These are phyloP conservation scores for Hydrangea macrophylla DNA, from an alignment of 148 eudicot genomes.

Conservation along the genomic window DNA sequence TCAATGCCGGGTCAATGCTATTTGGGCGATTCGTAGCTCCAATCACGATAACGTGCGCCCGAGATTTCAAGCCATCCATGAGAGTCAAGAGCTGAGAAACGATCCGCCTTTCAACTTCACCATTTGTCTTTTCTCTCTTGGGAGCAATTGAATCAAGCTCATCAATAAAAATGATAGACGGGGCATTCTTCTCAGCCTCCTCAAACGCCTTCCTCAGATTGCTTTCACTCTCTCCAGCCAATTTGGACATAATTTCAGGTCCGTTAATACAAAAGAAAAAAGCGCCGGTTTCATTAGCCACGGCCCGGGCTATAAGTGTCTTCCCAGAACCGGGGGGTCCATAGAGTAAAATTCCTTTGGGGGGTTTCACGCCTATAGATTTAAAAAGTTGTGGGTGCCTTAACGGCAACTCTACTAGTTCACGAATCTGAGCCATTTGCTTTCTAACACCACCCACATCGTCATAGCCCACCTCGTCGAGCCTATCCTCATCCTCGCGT, in stretches of 20 bases:
- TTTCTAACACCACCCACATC: constrained; percentile 47
- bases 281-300: constrained; percentile 45
- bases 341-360: constrained; percentile 43
- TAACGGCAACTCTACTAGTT: constrained; percentile 38
- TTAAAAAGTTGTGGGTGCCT: constrained; percentile 45
- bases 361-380: constrained; percentile 45
- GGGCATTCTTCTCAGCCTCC: constrained; percentile 41
- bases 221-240: constrained; percentile 56
- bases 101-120: constrained; percentile 44
- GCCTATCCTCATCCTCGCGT: constrained; percentile 40
- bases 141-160: constrained; percentile 50
- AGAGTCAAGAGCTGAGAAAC: constrained; percentile 39
- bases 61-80: constrained; percentile 43
- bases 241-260: constrained; percentile 43
- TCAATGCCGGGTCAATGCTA: constrained; percentile 42
- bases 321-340: constrained; percentile 51
- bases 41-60: constrained; percentile 47
- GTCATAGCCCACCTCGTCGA: constrained; percentile 49
- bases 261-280: constrained; percentile 44
- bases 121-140: constrained; percentile 45
- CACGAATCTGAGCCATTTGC: constrained; percentile 51
- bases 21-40: constrained; percentile 46
- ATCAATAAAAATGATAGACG: constrained; percentile 28
- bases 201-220: constrained; percentile 48
- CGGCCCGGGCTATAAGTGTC: constrained; percentile 41